Evolutionary conservation across 2,329 filamentous ascomycete species (phyloP), one percentile per base, ranked within the genome.

Genomic region (Raffaelea deltoideospora): DNA sequence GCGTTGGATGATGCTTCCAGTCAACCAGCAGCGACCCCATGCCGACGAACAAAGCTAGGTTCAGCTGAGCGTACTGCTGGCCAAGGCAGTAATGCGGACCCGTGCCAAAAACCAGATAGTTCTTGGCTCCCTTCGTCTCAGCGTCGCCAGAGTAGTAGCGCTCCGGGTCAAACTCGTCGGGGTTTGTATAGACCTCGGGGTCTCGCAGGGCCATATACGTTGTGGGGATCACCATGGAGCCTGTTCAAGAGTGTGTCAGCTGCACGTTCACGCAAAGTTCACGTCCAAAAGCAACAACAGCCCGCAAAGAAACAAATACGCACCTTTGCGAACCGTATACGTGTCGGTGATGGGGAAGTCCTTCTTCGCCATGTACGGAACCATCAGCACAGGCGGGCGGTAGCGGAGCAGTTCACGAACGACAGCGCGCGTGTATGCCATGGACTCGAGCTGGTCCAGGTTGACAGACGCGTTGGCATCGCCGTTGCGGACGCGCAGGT

Each of bases 51-150:
- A 84, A 73, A 53, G 83, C 88, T 49, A 98, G 64, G 59, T 94
- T 94, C 42, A 86, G 67, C 56, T 84, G 78, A 9, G 86, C 90
- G 52, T 95, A 98, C 31, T 78, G 78, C 64, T 96, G 88, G 36
- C 88, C 90, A 26, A 96, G 69, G 58, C 90, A 98, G 66, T 96
- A 94, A 62, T 96, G 90, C 49, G 90, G 84, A 8, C 90, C 90
- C 15, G 83, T 87, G 50, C 90, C 90, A 50, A 98, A 96, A 15
- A 96, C 87, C 35, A 98, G 70, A 67, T 79, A 96, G 67, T 96
- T 98, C 78, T 95, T 96, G 53, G 78, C 64, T 27, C 76, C 75
- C 62, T 77, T 80, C 57, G 80, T 75, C 58, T 94, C 87, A 11
- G 88, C 90, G 49, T 87, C 81, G 41, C 88, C 90, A 2, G 71